Base-by-base conservation (phyloP, 108 stramenopile species). In the Mayamaea pseudoterrestris region DNA sequence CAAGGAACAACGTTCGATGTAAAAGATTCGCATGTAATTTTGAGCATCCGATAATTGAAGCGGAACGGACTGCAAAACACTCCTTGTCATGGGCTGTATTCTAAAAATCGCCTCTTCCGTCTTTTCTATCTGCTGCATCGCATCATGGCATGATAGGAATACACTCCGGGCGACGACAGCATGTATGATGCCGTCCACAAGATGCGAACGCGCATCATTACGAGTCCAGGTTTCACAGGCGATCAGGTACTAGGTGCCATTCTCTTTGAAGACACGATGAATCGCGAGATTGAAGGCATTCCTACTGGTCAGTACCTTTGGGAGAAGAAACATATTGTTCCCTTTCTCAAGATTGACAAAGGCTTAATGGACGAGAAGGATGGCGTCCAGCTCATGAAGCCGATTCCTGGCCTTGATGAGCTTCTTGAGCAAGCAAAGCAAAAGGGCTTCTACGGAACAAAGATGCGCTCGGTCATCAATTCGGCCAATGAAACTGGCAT, bases 371-470 rank as follows among this genome's bases (percentile, higher is more conserved):
- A 53, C 4, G 68, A 76, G 47, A 62, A 65, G 17, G 65, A 80
- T 55, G 87, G 82, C 5, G 81, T 81, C 1, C 87, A 89, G 55
- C 45, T 89, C 16, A 81, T 89, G 87, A 79, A 83, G 26, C 79
- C 81, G 0, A 81, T 74, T 22, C 69, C 85, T 0, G 53, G 67
- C 3, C 56, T 89, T 26, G 69, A 62, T 12, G 54, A 57, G 18
- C 52, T 69, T 35, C 63, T 75, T 22, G 56, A 71, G 43, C 37
- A 39, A 13, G 78, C 71, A 29, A 65, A 68, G 44, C 56, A 57
- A 5, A 51, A 67, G 14, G 74, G 76, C 9, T 35, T 83, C n/a
- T 78, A 79, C 46, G 87, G 82, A 3, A 89, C 87, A 43, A 89
- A 89, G 55, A 83, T 83, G 80, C 50, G 87, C 28, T 65, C 62